Evolutionary conservation across 1,139 yeast genomes (phyloP), one percentile per base, ranked within the genome.

Genomic region (Kodamaea derodonti): DNA sequence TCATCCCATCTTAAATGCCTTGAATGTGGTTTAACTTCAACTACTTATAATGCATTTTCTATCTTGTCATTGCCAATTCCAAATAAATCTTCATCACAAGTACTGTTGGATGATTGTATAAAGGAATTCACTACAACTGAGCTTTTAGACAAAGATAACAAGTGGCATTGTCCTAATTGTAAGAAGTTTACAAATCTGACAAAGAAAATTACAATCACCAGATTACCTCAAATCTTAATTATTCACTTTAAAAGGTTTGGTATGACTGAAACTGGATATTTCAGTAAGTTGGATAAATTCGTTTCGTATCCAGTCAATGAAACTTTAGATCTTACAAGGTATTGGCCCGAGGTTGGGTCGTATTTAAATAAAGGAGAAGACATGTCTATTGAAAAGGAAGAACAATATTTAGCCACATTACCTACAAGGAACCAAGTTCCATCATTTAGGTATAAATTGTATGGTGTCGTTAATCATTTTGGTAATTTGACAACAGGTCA

Each of bases 111-210:
- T 30, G 84, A 81, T 40, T 85, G 95, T 51, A 70, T 86, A 42
- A 69, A 75, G 44, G 82, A 80, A 46, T 86, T 86, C 52, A 79
- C 84, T 1, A 77, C 69, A 8, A 58, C 69, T 3, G 95, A 87
- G 52, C 54, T 76, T 12, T 66, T 92, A 36, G 95, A 84, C 42
- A 87, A 82, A 12, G 81, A 84, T 38, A 87, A 90, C 53, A 80
- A 87, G 41, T 90, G 97, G 97, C 73, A 76, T 41, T 92, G 98
- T 58, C 88, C 97, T 2, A 61, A 66, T 15, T 92, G 98, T 60
- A 80, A 81, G 46, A 65, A 65, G 45, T 75, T 73, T 39, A 78
- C 86, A 17, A 74, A 70, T 37, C 80, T 88, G 46, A 71, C 85
- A 4, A 85, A 85, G 54, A 77, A 75, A 37, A 69, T 86, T 33